Conservation (phyloP, 805 yeast species). For the Cyberlindnera maclurae region DNA sequence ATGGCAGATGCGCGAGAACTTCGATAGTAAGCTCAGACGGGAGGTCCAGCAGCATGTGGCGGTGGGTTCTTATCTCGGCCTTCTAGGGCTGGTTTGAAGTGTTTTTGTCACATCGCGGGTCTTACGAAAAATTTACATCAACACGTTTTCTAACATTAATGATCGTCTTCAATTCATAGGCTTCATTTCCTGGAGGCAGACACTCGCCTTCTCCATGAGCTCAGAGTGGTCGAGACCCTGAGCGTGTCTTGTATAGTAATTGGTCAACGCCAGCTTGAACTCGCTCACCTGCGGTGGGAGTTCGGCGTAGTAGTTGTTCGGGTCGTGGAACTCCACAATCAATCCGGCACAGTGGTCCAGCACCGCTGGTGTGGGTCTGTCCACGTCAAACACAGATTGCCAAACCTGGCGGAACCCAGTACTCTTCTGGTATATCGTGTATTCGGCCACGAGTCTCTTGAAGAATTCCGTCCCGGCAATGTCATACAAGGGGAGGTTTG, state of each 20-base stretch:
- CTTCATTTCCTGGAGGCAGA: slow-evolving; percentile 9
- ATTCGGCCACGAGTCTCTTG: slow-evolving; percentile 16
- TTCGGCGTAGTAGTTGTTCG: slow-evolving; percentile 25
- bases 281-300: slow-evolving; percentile 22
- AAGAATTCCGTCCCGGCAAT: slow-evolving; percentile 27
- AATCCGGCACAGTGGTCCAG: slow-evolving; percentile 29
- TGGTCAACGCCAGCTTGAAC: slow-evolving; percentile 26
- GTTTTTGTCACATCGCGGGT: background rate
- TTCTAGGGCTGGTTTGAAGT: background rate
- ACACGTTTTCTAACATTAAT: background rate
- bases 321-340: slow-evolving; percentile 30
- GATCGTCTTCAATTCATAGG: slow-evolving; percentile 3
- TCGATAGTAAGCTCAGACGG: slow-evolving; percentile 32
- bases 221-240: slow-evolving; percentile 3
- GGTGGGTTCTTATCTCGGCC: too few relatives aligned
- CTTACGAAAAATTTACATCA: too few relatives aligned
- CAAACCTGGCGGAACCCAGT: slow-evolving; percentile 28
- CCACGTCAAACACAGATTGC: slow-evolving; percentile 24
- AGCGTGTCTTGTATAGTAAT: slow-evolving; percentile 16
- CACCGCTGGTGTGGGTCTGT: slow-evolving; percentile 7
- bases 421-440: slow-evolving; percentile 16
- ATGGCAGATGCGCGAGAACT: slow-evolving; percentile 30
- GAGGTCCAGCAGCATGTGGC: slow-evolving; percentile 12
- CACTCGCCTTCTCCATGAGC: slow-evolving; percentile 12
- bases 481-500: slow-evolving; percentile 19